These are phyloP conservation scores for Penicillium angulare DNA, from an alignment of 495 filamentous ascomycete species.

Conservation along the genomic window DNA sequence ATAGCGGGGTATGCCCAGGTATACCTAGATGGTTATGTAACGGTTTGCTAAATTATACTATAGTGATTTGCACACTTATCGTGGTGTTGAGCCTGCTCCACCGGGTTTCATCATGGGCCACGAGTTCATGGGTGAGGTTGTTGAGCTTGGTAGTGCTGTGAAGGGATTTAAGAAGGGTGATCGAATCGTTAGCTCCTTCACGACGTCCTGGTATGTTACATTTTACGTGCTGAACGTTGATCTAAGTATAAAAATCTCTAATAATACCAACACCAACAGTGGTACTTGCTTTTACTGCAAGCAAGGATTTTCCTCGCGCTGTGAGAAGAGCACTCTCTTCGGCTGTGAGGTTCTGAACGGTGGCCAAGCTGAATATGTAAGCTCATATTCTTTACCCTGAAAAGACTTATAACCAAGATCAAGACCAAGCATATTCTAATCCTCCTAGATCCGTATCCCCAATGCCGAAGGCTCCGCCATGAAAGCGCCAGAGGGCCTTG, in stretches of 20 bases:
- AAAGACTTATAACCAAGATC: no score
- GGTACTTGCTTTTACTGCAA: constrained; percentile 89
- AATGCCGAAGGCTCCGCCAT: constrained; percentile 80
- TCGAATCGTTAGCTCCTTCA: constrained; percentile 79
- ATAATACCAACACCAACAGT: constrained; percentile 39
- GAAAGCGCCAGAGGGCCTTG: constrained; percentile 71
- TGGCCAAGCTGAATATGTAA: constrained; percentile 81
- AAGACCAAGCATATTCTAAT: no score
- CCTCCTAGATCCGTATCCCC: constrained; percentile 65
- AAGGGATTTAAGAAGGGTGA: constrained; percentile 73
- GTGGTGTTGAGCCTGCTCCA: constrained; percentile 68
- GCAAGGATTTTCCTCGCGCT: constrained; percentile 78
- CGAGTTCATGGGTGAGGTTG: constrained; percentile 77
- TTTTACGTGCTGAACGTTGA: no score
- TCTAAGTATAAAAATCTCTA: no score
- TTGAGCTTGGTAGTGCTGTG: constrained; percentile 65
- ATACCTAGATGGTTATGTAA: background rate
- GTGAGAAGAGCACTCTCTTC: constrained; percentile 71
- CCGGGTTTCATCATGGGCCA: constrained; percentile 68
- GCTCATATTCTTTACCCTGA: constrained; percentile 2
- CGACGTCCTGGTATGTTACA: constrained; percentile 73
- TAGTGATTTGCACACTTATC: constrained; percentile 88
- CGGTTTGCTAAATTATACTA: background rate
- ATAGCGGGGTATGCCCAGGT: background rate
- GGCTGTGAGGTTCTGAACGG: constrained; percentile 75